Evolutionary conservation across 306 rosid species (phyloP).

Genomic region (Datisca glomerata): DNA sequence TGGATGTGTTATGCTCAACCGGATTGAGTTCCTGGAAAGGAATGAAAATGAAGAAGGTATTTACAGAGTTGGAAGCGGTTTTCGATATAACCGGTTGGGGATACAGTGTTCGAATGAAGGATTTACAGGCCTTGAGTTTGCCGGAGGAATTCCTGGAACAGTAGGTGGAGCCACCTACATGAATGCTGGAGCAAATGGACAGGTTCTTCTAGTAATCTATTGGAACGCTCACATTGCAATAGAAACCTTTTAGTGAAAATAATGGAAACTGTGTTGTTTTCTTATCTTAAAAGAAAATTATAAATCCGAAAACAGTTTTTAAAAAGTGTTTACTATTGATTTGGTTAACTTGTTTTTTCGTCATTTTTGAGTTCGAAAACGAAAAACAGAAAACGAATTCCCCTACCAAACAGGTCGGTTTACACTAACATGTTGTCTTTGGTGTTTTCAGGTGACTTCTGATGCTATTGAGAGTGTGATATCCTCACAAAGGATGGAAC

Average conservation of each 20-base stretch:
- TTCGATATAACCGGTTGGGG: constrained; percentile 13
- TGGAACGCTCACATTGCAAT: too few relatives aligned
- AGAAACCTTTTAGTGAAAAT: background rate
- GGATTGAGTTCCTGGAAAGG: constrained; percentile 19
- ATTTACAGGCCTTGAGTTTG: constrained; percentile 21
- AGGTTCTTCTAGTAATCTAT: background rate
- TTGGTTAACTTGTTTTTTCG: too few relatives aligned
- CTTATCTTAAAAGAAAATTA: too few relatives aligned
- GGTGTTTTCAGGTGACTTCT: constrained; percentile 11
- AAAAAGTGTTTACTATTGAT: too few relatives aligned
- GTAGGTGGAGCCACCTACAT: constrained; percentile 22
- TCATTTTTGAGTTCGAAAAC: too few relatives aligned
- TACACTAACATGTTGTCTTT: background rate
- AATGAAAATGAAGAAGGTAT: constrained; percentile 7
- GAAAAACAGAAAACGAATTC: too few relatives aligned
- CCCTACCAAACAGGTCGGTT: background rate
- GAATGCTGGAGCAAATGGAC: constrained; percentile 32
- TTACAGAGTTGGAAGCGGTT: constrained; percentile 26
- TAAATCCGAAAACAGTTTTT: too few relatives aligned
- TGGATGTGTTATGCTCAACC: constrained; percentile 26
- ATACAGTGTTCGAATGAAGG: constrained; percentile 21
- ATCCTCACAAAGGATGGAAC: constrained; percentile 10
- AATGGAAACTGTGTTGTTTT: background rate
- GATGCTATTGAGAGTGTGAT: constrained; percentile 14
- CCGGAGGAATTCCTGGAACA: constrained; percentile 25